A percentile compares a stretch with the other conserved stretches of the same genome.
phyloP scores from a whole-genome alignment of 495 filamentous ascomycete genomes.

The Penicillium soppii region DNA sequence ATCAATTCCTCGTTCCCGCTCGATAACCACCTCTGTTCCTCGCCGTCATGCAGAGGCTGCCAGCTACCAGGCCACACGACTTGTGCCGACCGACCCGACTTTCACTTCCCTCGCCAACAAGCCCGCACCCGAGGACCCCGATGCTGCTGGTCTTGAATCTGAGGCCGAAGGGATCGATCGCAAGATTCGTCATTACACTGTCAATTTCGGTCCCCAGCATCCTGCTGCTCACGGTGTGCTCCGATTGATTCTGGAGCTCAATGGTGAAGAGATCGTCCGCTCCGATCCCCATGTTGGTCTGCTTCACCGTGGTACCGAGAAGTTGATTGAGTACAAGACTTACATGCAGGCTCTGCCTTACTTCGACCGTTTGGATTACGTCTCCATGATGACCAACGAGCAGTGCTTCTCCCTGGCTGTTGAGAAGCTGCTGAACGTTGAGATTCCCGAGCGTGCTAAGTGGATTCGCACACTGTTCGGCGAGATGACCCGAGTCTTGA shows the following conservation, averaged over 20 bases:
- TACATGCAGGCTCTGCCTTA: constrained; percentile 98
- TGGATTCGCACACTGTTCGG: constrained; percentile 96
- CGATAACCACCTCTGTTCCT: constrained; percentile 66
- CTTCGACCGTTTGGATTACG: constrained; percentile 98
- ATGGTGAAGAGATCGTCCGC: constrained; percentile 95
- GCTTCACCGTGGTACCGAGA: constrained; percentile 96
- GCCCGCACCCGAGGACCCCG: constrained; percentile 38
- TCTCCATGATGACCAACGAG: constrained; percentile 99
- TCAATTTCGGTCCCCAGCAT: constrained; percentile 99
- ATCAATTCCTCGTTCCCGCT: constrained; percentile 49
- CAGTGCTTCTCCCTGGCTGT: constrained; percentile 94
- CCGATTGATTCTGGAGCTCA: constrained; percentile 94
- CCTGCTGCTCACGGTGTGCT: constrained; percentile 98
- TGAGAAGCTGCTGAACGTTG: constrained; percentile 97
- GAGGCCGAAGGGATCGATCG: constrained; percentile 59
- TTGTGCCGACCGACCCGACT: constrained; percentile 58
- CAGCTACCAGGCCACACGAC: constrained; percentile 57
- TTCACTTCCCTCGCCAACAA: constrained; percentile 55
- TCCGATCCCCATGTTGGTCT: constrained; percentile 96
- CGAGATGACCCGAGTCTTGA: constrained; percentile 92
- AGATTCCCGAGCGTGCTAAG: constrained; percentile 93
- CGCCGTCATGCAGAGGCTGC: constrained; percentile 58
- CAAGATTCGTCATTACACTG: constrained; percentile 97
- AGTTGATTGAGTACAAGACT: constrained; percentile 99
- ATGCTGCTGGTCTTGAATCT: constrained; percentile 48